phyloP scores from a whole-genome alignment of 306 rosid species.

The Psophocarpus tetragonolobus region DNA sequence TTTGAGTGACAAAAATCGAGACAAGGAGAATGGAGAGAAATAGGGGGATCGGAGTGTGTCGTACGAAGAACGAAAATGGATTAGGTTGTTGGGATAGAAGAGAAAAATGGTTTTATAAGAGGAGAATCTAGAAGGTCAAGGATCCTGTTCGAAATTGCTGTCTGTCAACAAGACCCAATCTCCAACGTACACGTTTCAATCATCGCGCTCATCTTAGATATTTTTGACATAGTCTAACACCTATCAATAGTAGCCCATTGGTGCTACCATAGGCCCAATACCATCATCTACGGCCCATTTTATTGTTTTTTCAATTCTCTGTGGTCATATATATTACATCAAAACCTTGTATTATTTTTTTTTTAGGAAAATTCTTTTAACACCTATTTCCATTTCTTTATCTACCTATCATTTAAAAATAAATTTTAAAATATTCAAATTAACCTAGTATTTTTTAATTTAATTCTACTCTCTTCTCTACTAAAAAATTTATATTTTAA shows the following conservation, averaged over 20 bases:
- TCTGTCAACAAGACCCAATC: constrained; percentile 11
- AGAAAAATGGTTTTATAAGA: neutral
- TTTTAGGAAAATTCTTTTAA: too few species aligned
- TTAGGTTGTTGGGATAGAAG: constrained; percentile 21
- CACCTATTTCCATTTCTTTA: too few species aligned
- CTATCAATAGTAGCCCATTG: neutral
- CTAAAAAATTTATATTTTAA: too few species aligned
- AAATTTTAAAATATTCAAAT: too few species aligned
- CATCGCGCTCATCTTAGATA: neutral
- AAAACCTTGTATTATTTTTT: too few species aligned
- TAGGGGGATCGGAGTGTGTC: neutral
- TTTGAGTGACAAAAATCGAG: neutral
- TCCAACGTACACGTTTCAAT: constrained; percentile 42
- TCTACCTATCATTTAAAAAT: too few species aligned
- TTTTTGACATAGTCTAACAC: constrained; percentile 3
- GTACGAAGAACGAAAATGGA: neutral
- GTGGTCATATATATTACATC: too few species aligned
- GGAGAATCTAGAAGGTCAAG: constrained; percentile 26
- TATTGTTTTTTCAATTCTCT: too few species aligned
- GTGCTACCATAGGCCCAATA: constrained; percentile 22
- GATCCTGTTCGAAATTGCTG: neutral
- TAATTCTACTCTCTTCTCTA: too few species aligned
- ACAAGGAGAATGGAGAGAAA: neutral
- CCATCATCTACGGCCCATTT: too few species aligned
- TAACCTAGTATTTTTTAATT: too few species aligned